Conservation (phyloP, 2,329 filamentous ascomycete genomes). For the Aspergillus bombycis region DNA sequence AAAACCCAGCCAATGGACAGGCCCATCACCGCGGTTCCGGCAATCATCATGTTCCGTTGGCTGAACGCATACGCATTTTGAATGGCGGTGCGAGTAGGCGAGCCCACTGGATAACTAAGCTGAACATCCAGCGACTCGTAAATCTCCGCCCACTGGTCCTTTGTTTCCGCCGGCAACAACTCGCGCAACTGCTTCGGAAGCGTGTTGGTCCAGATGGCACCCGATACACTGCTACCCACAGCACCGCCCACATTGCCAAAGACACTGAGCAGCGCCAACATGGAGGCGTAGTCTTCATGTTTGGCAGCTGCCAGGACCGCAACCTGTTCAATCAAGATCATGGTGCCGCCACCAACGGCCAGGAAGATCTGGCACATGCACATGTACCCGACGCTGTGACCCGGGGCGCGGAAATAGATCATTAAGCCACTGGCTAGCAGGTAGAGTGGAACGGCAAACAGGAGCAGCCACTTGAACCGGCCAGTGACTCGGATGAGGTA, state of each 20-base stretch:
- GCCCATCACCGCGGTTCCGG: constrained; percentile 25
- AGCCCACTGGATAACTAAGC: constrained; percentile 41
- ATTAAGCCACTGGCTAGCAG: constrained; percentile 55
- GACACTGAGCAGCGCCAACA: constrained; percentile 50
- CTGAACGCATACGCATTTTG: constrained; percentile 49
- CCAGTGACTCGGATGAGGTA: constrained; percentile 52
- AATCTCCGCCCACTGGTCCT: constrained; percentile 12
- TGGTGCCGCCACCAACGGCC: constrained; percentile 54
- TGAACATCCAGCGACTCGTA: constrained; percentile 20
- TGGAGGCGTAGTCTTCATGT: constrained; percentile 56
- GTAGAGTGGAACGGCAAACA: constrained; percentile 53
- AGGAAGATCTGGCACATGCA: constrained; percentile 60
- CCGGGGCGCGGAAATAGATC: constrained; percentile 55
- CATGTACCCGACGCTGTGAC: constrained; percentile 52
- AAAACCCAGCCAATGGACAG: constrained; percentile 12
- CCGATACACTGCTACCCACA: constrained; percentile 34
- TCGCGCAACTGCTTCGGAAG: constrained; percentile 42
- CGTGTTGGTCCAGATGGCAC: constrained; percentile 39
- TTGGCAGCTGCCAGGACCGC: constrained; percentile 55
- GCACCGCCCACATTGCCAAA: constrained; percentile 37
- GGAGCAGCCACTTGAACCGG: constrained; percentile 54
- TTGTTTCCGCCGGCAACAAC: constrained; percentile 32
- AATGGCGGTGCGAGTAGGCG: constrained; percentile 44
- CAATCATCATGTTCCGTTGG: constrained; percentile 45
- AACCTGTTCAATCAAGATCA: constrained; percentile 57